Evolutionary conservation across 805 yeast genomes (phyloP).

Genomic region (Candida schatavii): DNA sequence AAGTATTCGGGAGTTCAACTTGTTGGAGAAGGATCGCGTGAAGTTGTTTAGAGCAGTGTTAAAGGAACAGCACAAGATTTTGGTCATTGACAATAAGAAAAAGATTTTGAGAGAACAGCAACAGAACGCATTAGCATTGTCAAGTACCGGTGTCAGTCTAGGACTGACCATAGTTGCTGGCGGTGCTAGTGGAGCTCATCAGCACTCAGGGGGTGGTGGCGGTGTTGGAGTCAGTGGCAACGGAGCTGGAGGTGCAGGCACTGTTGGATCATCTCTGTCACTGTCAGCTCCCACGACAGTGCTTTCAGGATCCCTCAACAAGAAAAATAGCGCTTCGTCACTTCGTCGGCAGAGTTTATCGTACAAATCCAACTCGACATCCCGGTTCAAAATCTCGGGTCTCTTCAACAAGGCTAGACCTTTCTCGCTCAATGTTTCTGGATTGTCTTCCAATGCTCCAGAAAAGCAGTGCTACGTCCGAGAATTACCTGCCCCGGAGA

Average conservation of each 20-base stretch:
- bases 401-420: conserved; percentile 56
- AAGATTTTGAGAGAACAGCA: conserved; percentile 18
- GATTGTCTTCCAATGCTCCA: conserved; percentile 25
- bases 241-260: background rate
- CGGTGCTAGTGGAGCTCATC: background rate
- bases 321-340: conserved; percentile 27
- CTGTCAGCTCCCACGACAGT: conserved; percentile 5
- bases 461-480: conserved; percentile 48
- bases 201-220: background rate
- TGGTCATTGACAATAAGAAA: conserved; percentile 31
- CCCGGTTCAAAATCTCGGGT: conserved; percentile 55
- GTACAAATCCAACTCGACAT: conserved; percentile 36
- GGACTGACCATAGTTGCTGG: conserved; percentile 2
- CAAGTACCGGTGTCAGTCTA: background rate
- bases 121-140: background rate
- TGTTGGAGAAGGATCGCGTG: conserved; percentile 21
- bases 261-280: background rate
- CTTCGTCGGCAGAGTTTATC: conserved; percentile 38
- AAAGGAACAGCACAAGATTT: conserved; percentile 30
- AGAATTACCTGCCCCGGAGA: conserved; percentile 58
- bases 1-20: conserved; percentile 30
- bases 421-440: conserved; percentile 50
- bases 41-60: conserved; percentile 29
- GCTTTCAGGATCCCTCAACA: conserved; percentile 13
- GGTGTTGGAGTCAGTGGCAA: background rate